Evolutionary conservation across 768 basidiomycete genomes (phyloP).

Genomic region (Suillus americanus): DNA sequence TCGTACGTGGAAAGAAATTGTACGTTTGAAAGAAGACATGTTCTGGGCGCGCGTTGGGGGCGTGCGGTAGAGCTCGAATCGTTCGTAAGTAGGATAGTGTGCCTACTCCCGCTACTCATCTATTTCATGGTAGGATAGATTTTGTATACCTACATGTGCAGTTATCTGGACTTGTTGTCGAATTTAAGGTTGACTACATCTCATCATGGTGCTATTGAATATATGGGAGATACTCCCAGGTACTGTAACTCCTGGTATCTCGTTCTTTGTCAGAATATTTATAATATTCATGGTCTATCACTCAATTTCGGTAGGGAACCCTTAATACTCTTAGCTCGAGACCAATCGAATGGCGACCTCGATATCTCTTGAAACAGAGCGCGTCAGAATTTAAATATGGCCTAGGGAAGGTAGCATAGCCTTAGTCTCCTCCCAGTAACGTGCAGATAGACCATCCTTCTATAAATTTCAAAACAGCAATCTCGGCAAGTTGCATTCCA

Average conservation of each 20-base stretch:
- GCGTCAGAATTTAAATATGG: no score
- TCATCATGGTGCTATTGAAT: background rate
- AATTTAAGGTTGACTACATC: background rate
- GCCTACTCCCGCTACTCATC: background rate
- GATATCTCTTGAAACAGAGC: no score
- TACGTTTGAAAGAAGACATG: conserved; percentile 76
- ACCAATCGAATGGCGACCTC: no score
- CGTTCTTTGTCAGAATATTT: background rate
- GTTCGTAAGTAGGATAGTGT: background rate
- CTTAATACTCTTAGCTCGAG: no score
- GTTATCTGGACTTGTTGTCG: background rate
- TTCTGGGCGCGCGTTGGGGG: conserved; percentile 82
- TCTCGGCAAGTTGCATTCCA: no score
- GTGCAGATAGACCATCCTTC: no score
- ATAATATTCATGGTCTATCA: no score
- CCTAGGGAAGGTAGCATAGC: no score
- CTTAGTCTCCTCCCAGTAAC: no score
- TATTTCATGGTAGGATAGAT: background rate
- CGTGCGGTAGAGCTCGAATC: conserved; percentile 24
- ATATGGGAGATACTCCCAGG: background rate
- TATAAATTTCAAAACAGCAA: no score
- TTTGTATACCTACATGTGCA: background rate
- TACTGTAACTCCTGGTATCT: background rate
- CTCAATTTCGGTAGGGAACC: no score
- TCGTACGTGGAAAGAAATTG: conserved; percentile 78